Percentiles rank a stretch among this genome's conserved stretches.
These are phyloP conservation scores for Aspergillus phoenicis DNA, from an alignment of 2,329 filamentous ascomycete genomes.

Conservation along the genomic window DNA sequence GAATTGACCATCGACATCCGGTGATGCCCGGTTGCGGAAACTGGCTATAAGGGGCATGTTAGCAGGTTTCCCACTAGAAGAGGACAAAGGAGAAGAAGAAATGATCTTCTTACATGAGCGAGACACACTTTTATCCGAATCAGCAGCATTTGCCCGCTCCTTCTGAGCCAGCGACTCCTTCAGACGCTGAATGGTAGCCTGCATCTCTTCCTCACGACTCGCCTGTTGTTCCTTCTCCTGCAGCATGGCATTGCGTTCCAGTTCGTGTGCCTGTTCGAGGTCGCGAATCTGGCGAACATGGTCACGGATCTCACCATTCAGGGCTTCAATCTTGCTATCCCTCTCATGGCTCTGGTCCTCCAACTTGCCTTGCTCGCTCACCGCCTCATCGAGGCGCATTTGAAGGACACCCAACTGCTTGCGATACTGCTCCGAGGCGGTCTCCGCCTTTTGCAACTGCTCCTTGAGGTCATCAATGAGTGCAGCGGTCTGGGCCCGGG, in stretches of 20 bases:
- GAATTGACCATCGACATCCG: conserved; percentile 76
- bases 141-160: conserved; percentile 57
- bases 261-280: conserved; percentile 89
- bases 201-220: conserved; percentile 85
- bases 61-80: conserved; percentile 17
- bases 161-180: conserved; percentile 86
- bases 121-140: conserved; percentile 54
- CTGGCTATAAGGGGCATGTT: conserved; percentile 37
- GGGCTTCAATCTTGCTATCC: conserved; percentile 77
- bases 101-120: conserved; percentile 52
- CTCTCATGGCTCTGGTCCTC: conserved; percentile 87
- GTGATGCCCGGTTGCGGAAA: conserved; percentile 58
- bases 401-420: conserved; percentile 86
- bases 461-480: conserved; percentile 83
- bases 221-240: conserved; percentile 90
- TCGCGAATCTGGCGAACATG: conserved; percentile 81
- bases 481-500: conserved; percentile 75
- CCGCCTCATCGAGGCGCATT: conserved; percentile 79
- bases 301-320: conserved; percentile 85
- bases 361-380: conserved; percentile 78
- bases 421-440: conserved; percentile 73
- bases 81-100: background rate
- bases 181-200: conserved; percentile 82
- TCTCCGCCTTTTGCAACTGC: conserved; percentile 78
- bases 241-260: conserved; percentile 80